Base-by-base conservation (phyloP, 345 rosid genomes). In the Aquilaria yunnanensis region DNA sequence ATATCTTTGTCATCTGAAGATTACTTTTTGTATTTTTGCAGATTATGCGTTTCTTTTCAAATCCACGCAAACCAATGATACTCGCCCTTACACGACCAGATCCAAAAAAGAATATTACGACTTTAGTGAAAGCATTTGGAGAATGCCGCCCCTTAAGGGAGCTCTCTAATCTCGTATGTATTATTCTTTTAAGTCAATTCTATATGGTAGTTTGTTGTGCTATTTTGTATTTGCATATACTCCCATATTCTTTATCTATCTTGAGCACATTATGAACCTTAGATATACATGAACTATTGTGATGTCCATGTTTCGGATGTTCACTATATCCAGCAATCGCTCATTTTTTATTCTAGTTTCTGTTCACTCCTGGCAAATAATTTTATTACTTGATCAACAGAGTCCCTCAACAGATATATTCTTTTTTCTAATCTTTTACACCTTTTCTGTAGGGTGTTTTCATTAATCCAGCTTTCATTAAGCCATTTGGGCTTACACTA, bases 31-130 rank as follows among this genome's bases (percentile, higher is more conserved):
- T 63, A 57, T 16, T 70, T 67, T 59, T 82, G 86, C 90, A 95
- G 99, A 91, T 95, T 75, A 95, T 89, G 99, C 91, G 94, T 59
- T 91, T 95, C 84, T 95, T 95, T 64, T 72, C 84, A 62, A 95
- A 91, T 66, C 90, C 99, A 14, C 88, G 94, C 46, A 95, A 95
- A 72, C 99, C 97, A 58, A 83, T 91, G 96, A 89, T 95, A 72
- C 92, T 95, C 65, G 99, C 97, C 14, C 96, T 95, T 78, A 97
- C 99, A 4, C 82, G 99, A 74, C 97, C 99, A 9, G 99, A 95
- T 77, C 99, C 99, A 10, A 95, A 95, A 75, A 95, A 95, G 96
- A 95, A 95, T 59, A 91, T 91, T 68, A 91, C 92, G 6, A 91
- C 96, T 64, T 76, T 95, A 80, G 96, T 95, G 66, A 91, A 85